Conservation (phyloP, 148 eudicot species). For the Spergularia bocconei region DNA sequence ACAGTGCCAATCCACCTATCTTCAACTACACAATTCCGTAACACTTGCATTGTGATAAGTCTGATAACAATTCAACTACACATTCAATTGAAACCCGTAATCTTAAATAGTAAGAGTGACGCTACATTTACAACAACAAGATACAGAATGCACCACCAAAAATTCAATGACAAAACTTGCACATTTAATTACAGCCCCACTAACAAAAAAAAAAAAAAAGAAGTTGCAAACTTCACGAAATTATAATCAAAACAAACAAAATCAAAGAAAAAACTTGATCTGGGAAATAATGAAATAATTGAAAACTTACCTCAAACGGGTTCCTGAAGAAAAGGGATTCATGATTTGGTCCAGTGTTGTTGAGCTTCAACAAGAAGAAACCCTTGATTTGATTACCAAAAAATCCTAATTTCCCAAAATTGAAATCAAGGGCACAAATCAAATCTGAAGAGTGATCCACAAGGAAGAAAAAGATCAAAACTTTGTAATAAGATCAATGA, state of each 20-base stretch:
- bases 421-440: not conserved
- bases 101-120: no score
- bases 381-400: constrained; percentile 17
- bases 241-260: not conserved
- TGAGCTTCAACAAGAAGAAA: constrained; percentile 3
- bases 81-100: no score
- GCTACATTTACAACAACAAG: not conserved
- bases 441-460: constrained; percentile 12
- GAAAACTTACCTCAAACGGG: constrained; percentile 75
- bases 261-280: constrained; percentile 19
- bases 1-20: not conserved
- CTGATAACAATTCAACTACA: no score
- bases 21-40: not conserved
- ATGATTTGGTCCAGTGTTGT: constrained; percentile 49
- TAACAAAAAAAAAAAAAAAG: no score
- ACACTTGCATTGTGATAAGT: no score
- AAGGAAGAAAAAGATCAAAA: not conserved
- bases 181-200: not conserved
- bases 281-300: constrained; percentile 6
- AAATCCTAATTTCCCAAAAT: not conserved
- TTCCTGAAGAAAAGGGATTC: constrained; percentile 91
- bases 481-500: constrained; percentile 12
- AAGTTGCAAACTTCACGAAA: not conserved
- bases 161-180: not conserved
- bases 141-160: not conserved